A percentile compares a stretch with the other conserved stretches of the same genome.
phyloP scores from a whole-genome alignment of 2,329 filamentous ascomycete genomes.

The Akanthomyces uredinophilus region DNA sequence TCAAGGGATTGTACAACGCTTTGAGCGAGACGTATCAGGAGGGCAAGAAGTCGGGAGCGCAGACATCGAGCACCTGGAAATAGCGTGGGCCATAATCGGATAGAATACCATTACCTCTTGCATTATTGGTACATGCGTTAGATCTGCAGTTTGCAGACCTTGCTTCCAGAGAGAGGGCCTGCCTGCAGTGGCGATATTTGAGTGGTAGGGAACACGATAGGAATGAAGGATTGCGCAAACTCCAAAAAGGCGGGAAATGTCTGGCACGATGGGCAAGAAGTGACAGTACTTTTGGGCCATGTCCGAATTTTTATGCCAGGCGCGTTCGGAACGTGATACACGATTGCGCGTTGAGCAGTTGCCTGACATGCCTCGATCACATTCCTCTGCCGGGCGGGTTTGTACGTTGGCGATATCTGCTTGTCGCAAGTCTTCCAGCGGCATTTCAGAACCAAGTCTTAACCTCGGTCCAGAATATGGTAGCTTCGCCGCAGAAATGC shows the following conservation, averaged over 20 bases:
- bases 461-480: neutral
- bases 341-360: neutral
- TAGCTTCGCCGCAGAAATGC: too few species aligned
- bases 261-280: neutral
- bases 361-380: neutral
- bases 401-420: neutral
- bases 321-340: neutral
- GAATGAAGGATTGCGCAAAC: neutral
- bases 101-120: too few species aligned
- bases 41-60: slow-evolving; percentile 37
- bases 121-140: too few species aligned
- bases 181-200: neutral
- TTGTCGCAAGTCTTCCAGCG: neutral
- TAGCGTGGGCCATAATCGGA: slow-evolving; percentile 17
- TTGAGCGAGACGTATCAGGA: slow-evolving; percentile 46
- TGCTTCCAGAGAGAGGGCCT: neutral
- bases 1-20: slow-evolving; percentile 44
- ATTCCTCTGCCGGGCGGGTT: too few species aligned
- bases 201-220: neutral
- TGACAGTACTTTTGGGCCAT: neutral
- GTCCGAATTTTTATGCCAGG: neutral
- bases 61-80: slow-evolving; percentile 46
- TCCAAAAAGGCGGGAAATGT: neutral
- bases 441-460: neutral
- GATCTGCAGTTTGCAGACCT: neutral